Evolutionary conservation across 148 eudicot species (phyloP).

Genomic region (Camellia lanceoleosa): DNA sequence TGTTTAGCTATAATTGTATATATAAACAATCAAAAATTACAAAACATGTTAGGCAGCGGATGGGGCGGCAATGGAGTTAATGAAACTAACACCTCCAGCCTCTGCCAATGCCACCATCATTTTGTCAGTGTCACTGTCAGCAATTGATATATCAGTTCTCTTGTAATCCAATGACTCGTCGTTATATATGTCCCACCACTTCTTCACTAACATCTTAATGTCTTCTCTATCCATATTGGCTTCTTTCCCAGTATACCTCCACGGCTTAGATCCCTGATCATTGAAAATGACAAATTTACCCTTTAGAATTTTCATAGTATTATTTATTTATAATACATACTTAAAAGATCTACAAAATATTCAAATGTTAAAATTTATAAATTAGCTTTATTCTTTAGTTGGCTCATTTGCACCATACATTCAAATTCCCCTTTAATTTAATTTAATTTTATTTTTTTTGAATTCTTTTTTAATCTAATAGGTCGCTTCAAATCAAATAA

Average conservation of each 20-base stretch:
- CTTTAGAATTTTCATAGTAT: too few relatives aligned
- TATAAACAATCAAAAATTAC: too few relatives aligned
- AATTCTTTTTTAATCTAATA: too few relatives aligned
- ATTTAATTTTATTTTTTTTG: too few relatives aligned
- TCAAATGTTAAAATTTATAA: background rate
- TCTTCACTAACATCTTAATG: constrained; percentile 55
- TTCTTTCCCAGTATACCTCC: constrained; percentile 77
- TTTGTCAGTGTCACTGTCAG: background rate
- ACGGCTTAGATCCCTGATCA: constrained; percentile 65
- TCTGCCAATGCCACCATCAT: constrained; percentile 10
- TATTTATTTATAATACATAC: too few relatives aligned
- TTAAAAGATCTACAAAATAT: background rate
- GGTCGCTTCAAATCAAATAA: too few relatives aligned
- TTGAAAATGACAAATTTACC: background rate
- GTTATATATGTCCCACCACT: constrained; percentile 68
- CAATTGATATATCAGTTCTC: constrained; percentile 1
- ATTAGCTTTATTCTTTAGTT: background rate
- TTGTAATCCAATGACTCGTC: constrained; percentile 50
- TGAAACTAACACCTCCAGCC: constrained; percentile 3
- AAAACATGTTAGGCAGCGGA: constrained; percentile 22
- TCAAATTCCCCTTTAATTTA: too few relatives aligned
- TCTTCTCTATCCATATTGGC: constrained; percentile 66
- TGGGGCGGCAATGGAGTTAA: constrained; percentile 13
- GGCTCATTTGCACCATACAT: too few relatives aligned
- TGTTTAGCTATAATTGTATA: too few relatives aligned